Evolutionary conservation across 495 filamentous ascomycete genomes (phyloP), one percentile per base, ranked within the genome.

Genomic region (Hyaloscypha hepaticicola): DNA sequence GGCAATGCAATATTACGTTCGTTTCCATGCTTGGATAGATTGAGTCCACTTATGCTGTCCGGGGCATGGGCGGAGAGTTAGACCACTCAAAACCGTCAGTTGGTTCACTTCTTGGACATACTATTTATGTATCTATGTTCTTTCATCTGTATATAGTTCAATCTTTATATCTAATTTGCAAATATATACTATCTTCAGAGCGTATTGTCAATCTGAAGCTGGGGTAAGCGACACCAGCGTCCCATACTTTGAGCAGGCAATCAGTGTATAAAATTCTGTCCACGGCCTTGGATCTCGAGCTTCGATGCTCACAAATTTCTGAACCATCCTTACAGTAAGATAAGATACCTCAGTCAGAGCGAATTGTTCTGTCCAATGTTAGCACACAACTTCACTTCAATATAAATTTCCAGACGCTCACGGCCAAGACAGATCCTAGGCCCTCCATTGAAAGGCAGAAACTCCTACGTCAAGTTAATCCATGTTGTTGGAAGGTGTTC

Each of bases 381-480:
- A 34, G 8, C 28, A 19, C n/a, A 25, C 25, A 9, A 55, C n/a
- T 22, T 19, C 55, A 6, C 45, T 8, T n/a, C 6, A 5, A 21
- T 0, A 27, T 53, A 53, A 8, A 7, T 22, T 29, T 2, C 16
- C n/a, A 33, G 31, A 29, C 14, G n/a, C 51, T 63, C 55, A 55
- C 52, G 61, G 12, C 80, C 80, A n/a, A 62, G 57, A 51, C 66
- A 87, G 53, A 86, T 84, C 19, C 87, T 77, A 0, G 87, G 86
- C 0, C 87, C 86, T 0, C 86, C 85, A 53, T 80, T 82, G 67
- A 89, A 89, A 0, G 87, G 86, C 33, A 88, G 62, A 69, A 83
- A 90, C 50, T 84, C 81, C 38, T 45, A 16, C 19, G 19, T 16
- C 38, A 45, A 16, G 38, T 45, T 16, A 45, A 16, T 19, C 1